These are phyloP conservation scores for Prosopis cineraria DNA, from an alignment of 306 rosid genomes.

Conservation along the genomic window DNA sequence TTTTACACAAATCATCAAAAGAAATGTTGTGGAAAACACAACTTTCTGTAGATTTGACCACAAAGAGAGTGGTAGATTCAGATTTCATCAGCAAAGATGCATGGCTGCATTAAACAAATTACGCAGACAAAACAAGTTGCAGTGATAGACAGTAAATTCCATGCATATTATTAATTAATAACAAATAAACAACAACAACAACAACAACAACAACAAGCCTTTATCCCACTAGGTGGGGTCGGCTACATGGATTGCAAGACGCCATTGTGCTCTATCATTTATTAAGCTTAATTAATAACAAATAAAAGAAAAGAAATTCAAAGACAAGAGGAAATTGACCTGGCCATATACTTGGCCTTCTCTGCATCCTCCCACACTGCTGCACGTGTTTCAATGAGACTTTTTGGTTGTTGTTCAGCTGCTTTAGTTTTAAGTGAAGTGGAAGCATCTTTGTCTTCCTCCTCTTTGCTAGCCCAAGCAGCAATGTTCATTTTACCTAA, in stretches of 20 bases:
- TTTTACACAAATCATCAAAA: background rate
- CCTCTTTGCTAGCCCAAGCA: slow-evolving; percentile 98
- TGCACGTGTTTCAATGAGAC: slow-evolving; percentile 75
- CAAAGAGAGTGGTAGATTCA: background rate
- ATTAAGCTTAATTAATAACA: too few relatives aligned
- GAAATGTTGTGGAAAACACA: slow-evolving; percentile 15
- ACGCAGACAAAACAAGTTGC: background rate
- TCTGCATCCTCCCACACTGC: slow-evolving; percentile 95
- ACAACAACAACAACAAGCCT: too few relatives aligned
- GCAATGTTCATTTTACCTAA: slow-evolving; percentile 93
- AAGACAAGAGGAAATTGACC: slow-evolving; percentile 45
- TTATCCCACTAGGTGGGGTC: too few relatives aligned
- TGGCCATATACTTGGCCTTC: slow-evolving; percentile 87
- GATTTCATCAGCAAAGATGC: slow-evolving; percentile 9
- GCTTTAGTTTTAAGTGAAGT: slow-evolving; percentile 59
- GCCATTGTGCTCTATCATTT: too few relatives aligned
- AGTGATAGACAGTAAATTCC: background rate
- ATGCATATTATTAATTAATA: background rate
- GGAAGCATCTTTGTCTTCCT: slow-evolving; percentile 85
- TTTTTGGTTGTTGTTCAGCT: slow-evolving; percentile 46
- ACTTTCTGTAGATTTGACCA: background rate
- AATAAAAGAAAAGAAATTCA: background rate
- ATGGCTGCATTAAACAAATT: slow-evolving; percentile 5
- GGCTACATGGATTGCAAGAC: too few relatives aligned
- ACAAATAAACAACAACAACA: too few relatives aligned